phyloP scores from a whole-genome alignment of 805 yeast species.

The Lachancea thermotolerans region DNA sequence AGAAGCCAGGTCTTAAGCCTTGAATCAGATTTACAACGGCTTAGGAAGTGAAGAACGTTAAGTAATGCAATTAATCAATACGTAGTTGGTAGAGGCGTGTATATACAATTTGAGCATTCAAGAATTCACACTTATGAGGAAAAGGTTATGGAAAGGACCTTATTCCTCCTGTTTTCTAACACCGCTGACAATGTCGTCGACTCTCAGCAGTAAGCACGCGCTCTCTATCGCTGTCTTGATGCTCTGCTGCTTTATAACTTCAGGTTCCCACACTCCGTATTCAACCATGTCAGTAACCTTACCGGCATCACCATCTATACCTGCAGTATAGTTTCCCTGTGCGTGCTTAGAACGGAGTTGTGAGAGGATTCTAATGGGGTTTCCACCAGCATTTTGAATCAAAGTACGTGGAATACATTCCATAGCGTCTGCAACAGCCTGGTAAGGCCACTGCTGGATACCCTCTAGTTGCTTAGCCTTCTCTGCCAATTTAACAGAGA shows the following conservation, averaged over 20 bases:
- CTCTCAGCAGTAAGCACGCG: slow-evolving; percentile 89
- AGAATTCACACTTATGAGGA: background rate
- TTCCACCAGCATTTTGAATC: slow-evolving; percentile 96
- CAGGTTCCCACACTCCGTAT: slow-evolving; percentile 99
- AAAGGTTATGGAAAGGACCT: too few species aligned
- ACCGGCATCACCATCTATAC: slow-evolving; percentile 93
- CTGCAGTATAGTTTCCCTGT: slow-evolving; percentile 75
- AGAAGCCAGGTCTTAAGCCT: slow-evolving; percentile 32
- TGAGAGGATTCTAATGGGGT: slow-evolving; percentile 82
- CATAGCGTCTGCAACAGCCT: slow-evolving; percentile 97
- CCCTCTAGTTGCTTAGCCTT: slow-evolving; percentile 91
- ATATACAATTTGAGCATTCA: background rate
- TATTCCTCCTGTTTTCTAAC: slow-evolving; percentile 51
- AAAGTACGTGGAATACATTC: slow-evolving; percentile 97
- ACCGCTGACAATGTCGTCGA: slow-evolving; percentile 96
- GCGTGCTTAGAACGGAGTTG: slow-evolving; percentile 96
- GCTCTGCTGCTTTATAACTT: slow-evolving; percentile 93
- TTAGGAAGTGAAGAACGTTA: slow-evolving; percentile 5
- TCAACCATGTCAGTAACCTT: slow-evolving; percentile 91
- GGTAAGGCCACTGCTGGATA: slow-evolving; percentile 96
- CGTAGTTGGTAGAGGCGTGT: background rate
- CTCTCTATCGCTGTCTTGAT: slow-evolving; percentile 97
- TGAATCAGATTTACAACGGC: slow-evolving; percentile 28
- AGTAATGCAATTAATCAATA: background rate
- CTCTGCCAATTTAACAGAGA: slow-evolving; percentile 79